Base-by-base conservation (phyloP, 768 basidiomycete genomes). In the Amanita brunnescens region DNA sequence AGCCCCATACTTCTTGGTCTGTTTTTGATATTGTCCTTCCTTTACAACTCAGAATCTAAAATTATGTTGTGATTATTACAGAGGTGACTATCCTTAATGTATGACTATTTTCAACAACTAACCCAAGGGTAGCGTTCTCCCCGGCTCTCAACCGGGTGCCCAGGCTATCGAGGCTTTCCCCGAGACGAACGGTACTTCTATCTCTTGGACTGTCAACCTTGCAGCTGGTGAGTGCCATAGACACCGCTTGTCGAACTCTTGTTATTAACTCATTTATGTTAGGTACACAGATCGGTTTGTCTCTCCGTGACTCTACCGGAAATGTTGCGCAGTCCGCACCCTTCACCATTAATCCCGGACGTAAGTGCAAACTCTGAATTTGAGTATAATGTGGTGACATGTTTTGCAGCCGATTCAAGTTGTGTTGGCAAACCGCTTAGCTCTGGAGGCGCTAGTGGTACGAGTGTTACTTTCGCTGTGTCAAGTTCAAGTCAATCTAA, bases 1-100 rank as follows among this genome's bases (percentile, higher is more conserved):
- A 87, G 84, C 66, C 32, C 83, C 85, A 29, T 87, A 74, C 72
- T 78, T 68, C 59, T 57, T 86, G 73, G 86, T 87, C 64, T 47
- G 83, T 74, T 9, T 32, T 33, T 23, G 6, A 30, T 39, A 51
- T 35, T 52, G 23, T 40, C 41, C 48, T 4, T 30, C 29, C 13
- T 42, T 55, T 38, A 7, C 43, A 35, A 30, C 30, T 2, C 21
- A 37, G 47, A n/a, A n/a, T 35, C 46, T 5, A 34, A 47, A 16
- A 8, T 33, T 18, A 4, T 8, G 5, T n/a, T 10, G 6, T 7
- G 6, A 44, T 30, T 16, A 48, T 35, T 55, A 47, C 64, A 80
- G 75, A 75, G 67, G 76, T 74, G 54, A 18, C 23, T 26, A 26
- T 8, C 55, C 42, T 54, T 30, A 20, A 10, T 13, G 7, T 47